Conservation (phyloP, 2,329 filamentous ascomycete genomes). For the Lecanicillium sp. region DNA sequence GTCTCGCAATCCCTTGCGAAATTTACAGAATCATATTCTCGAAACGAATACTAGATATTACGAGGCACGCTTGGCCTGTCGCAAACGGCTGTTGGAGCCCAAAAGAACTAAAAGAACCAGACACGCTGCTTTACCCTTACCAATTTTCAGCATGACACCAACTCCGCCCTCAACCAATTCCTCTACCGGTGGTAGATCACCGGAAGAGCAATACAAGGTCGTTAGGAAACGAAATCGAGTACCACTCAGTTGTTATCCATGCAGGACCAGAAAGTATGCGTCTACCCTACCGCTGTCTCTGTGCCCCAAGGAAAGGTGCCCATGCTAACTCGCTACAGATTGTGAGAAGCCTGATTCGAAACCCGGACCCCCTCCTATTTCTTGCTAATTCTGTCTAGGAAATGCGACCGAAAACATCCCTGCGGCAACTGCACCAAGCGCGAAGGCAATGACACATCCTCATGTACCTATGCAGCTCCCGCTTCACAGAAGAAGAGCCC, state of each 20-base stretch:
- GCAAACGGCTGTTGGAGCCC: too few relatives aligned
- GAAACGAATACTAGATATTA: too few relatives aligned
- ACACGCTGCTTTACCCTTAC: background rate
- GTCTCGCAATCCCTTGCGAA: too few relatives aligned
- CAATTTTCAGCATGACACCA: slow-evolving; percentile 51
- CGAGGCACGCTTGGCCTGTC: background rate
- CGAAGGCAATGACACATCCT: slow-evolving; percentile 69
- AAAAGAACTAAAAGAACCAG: too few relatives aligned
- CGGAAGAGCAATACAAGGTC: slow-evolving; percentile 78
- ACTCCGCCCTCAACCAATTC: slow-evolving; percentile 72
- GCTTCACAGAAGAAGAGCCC: slow-evolving; percentile 65
- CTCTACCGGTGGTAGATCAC: slow-evolving; percentile 68
- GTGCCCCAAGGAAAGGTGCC: background rate
- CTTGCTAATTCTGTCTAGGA: slow-evolving; percentile 44
- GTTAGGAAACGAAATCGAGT: slow-evolving; percentile 89
- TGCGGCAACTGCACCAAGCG: slow-evolving; percentile 94
- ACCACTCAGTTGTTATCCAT: slow-evolving; percentile 84
- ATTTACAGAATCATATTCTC: too few relatives aligned
- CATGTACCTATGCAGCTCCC: slow-evolving; percentile 78
- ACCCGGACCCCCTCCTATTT: background rate
- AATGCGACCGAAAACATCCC: slow-evolving; percentile 86
- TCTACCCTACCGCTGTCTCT: background rate
- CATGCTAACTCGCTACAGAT: slow-evolving; percentile 23
- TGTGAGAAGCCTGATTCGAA: slow-evolving; percentile 16
- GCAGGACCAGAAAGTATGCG: slow-evolving; percentile 79